Conservation (phyloP, 2,329 filamentous ascomycete genomes). For the Nannizziopsis barbatae region DNA sequence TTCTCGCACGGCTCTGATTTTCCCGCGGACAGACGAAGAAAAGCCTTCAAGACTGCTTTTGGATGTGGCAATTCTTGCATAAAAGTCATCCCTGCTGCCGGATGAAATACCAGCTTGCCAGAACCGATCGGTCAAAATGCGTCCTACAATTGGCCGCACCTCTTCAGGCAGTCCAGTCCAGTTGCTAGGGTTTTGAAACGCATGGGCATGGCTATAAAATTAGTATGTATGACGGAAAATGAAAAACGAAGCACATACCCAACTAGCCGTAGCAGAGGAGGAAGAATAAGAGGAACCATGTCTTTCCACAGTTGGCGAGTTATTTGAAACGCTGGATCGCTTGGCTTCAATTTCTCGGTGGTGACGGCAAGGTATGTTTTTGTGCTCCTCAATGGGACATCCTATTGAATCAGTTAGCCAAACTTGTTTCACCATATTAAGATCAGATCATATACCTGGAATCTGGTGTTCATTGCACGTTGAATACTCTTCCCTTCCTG, state of each 20-base stretch:
- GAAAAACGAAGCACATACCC: constrained; percentile 38
- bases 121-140: constrained; percentile 85
- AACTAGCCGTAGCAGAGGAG: constrained; percentile 71
- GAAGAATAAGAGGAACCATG: constrained; percentile 69
- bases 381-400: constrained; percentile 70
- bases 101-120: constrained; percentile 97
- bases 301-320: constrained; percentile 78
- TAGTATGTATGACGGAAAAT: constrained; percentile 8
- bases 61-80: constrained; percentile 78
- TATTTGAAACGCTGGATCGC: constrained; percentile 59
- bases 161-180: constrained; percentile 69
- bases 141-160: constrained; percentile 63
- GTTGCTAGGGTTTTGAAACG: constrained; percentile 74
- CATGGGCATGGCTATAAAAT: constrained; percentile 62
- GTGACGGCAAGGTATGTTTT: constrained; percentile 89
- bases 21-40: constrained; percentile 81
- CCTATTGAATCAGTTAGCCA: constrained; percentile 30
- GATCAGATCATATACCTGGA: constrained; percentile 43
- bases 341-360: constrained; percentile 73
- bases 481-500: constrained; percentile 69
- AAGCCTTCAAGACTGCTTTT: constrained; percentile 86
- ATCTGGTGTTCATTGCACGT: constrained; percentile 62
- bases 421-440: background rate
- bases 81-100: constrained; percentile 94
- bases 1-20: constrained; percentile 80